Percentiles rank a stretch among this genome's conserved stretches.
phyloP scores from a whole-genome alignment of 1,284 basidiomycete species.

The Cutaneotrichosporon spelunceum region DNA sequence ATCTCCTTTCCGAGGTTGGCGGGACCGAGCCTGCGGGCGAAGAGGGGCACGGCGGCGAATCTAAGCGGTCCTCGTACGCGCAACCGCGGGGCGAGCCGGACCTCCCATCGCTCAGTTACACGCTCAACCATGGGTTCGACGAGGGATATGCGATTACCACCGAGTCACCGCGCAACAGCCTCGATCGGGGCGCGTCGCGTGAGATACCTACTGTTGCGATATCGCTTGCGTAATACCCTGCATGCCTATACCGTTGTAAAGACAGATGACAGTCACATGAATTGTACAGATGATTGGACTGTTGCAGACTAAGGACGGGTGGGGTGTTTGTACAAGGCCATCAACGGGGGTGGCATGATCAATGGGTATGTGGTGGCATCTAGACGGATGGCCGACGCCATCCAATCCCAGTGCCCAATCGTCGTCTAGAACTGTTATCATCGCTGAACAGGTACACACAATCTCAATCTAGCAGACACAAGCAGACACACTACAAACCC shows the following conservation, averaged over 20 bases:
- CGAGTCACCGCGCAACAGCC: neutral
- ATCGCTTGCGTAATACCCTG: conserved; percentile 14
- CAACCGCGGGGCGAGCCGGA: neutral
- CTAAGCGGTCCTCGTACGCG: neutral
- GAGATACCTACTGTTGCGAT: conserved; percentile 5
- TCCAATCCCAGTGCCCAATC: neutral
- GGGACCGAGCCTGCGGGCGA: conserved; percentile 6
- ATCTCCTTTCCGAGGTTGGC: conserved; percentile 17
- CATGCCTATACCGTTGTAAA: conserved; percentile 6
- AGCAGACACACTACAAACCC: neutral
- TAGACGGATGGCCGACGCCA: too few species aligned
- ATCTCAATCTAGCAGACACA: neutral
- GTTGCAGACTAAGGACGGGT: neutral
- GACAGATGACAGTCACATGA: conserved; percentile 4
- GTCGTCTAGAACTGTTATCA: neutral
- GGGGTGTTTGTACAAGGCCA: too few species aligned
- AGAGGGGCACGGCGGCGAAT: neutral
- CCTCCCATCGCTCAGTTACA: neutral
- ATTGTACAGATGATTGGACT: neutral
- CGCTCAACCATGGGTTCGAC: conserved; percentile 11
- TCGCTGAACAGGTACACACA: neutral
- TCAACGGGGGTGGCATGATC: too few species aligned
- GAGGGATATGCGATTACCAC: neutral
- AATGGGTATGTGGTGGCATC: too few species aligned
- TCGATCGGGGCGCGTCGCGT: neutral